Base-by-base conservation (phyloP, 495 filamentous ascomycete species). In the Penicillium flavigenum region DNA sequence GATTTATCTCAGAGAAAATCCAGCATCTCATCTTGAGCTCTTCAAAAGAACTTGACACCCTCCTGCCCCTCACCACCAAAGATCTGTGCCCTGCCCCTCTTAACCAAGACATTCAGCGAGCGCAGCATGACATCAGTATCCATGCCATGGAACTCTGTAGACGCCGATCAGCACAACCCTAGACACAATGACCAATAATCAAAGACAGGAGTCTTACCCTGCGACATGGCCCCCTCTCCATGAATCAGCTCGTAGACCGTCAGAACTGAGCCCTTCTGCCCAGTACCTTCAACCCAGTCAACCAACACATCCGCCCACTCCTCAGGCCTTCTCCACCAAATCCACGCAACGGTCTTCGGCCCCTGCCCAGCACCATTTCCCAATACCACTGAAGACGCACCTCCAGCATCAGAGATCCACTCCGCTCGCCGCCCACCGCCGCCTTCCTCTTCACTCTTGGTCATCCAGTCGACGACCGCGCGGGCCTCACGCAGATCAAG, bases 21-120 rank as follows among this genome's bases (percentile, higher is more conserved):
- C 52, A 48, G 17, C 24, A 32, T 50, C 24, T 43, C n/a, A 34
- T 55, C 45, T 43, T 43, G 44, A 31, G 19, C 20, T 24, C 4
- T 57, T 77, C 77, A 98, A 69, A 97, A 97, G 77, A 98, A 98
- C 76, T 98, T 98, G 57, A 97, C 90, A 51, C 94, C 94, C 66
- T 86, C 83, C 56, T 88, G 84, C 61, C 93, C 93, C 59, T 92
- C 92, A 38, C 63, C 72, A 19, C 93, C 93, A 78, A 98, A 97
- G 12, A 98, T 83, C 73, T 97, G 92, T 22, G 94, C 92, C 73
- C 88, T 95, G 59, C 92, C 92, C 36, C 87, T 79, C 78, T 92
- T 96, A 24, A 96, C 91, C 24, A 96, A 76, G 51, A 90, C 78
- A 56, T 79, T 78, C 17, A 98, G 74, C n/a, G 89, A 83, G 68